phyloP scores from a whole-genome alignment of 2,329 filamentous ascomycete species.

The Pseudogymnoascus pannorum region DNA sequence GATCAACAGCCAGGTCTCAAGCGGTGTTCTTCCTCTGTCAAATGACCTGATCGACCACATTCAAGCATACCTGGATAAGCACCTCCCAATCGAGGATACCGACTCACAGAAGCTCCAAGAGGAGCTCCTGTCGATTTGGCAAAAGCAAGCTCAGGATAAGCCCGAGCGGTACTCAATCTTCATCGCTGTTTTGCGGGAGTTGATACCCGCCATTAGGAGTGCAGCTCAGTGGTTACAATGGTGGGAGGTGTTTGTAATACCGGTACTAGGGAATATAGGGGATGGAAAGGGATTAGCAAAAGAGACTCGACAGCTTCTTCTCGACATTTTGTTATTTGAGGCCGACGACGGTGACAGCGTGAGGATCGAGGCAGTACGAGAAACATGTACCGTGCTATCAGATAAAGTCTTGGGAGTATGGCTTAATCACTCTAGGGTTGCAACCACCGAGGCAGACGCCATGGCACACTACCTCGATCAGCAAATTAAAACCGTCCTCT shows the following conservation, averaged over 20 bases:
- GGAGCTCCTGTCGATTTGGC: slow-evolving; percentile 61
- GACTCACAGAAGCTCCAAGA: slow-evolving; percentile 66
- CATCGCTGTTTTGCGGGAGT: slow-evolving; percentile 55
- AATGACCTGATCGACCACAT: slow-evolving; percentile 56
- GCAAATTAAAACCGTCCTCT: slow-evolving; percentile 38
- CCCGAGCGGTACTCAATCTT: slow-evolving; percentile 58
- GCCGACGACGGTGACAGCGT: slow-evolving; percentile 44
- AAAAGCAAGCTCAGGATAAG: slow-evolving; percentile 52
- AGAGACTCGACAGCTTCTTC: slow-evolving; percentile 57
- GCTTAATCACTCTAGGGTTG: slow-evolving; percentile 39
- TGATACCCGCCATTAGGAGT: slow-evolving; percentile 57
- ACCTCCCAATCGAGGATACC: slow-evolving; percentile 59
- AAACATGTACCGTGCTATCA: slow-evolving; percentile 43
- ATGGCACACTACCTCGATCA: slow-evolving; percentile 38
- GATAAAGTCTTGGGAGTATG: slow-evolving; percentile 50
- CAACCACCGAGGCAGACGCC: slow-evolving; percentile 32
- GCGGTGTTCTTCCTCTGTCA: slow-evolving; percentile 54
- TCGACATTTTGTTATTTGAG: slow-evolving; percentile 57
- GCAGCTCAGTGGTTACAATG: slow-evolving; percentile 59
- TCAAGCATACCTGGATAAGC: slow-evolving; percentile 59
- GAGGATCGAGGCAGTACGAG: slow-evolving; percentile 37
- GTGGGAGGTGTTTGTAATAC: slow-evolving; percentile 59
- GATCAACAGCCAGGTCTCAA: slow-evolving; percentile 43
- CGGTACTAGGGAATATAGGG: slow-evolving; percentile 48
- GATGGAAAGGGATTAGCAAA: slow-evolving; percentile 56